Evolutionary conservation across 2,329 filamentous ascomycete species (phyloP), one percentile per base, ranked within the genome.

Genomic region (Stemphylium vesicarium): DNA sequence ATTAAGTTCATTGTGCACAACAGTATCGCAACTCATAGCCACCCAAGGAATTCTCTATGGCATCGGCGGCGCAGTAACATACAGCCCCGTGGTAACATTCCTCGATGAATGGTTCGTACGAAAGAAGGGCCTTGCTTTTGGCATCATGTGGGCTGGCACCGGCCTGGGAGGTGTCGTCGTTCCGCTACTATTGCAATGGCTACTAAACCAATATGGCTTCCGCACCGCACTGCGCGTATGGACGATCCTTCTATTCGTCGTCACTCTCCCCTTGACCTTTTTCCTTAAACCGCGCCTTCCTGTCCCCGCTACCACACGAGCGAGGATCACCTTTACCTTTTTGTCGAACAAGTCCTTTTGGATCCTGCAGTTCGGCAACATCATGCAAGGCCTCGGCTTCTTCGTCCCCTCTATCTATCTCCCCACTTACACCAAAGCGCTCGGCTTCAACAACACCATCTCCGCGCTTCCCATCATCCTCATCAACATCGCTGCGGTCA

Each of bases 1-100:
- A 2, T 57, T 71, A 3, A 75, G 78, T 43, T 85, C 80, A 41
- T 84, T 88, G 58, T 81, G 83, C 0, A 77, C 72, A 2, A 83
- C 75, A 3, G 79, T 85, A 0, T 72, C 76, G 0, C 81, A 85
- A 33, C 79, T 89, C 31, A 83, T 89, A 56, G 65, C 79, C 4
- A 85, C 82, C 0, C 87, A 89, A 65, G 87, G 87, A 1, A 69
- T 88, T 10, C 69, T 88, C 24, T 89, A 86, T 64, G 85, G 80
- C 32, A 62, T 87, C 10, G 85, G 85, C 16, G 84, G 84, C 15
- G 76, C 79, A 13, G 75, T 86, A 39, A 75, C 81, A 6, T 86
- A 85, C 66, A 81, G 79, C 22, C 84, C 85, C 0, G 83, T 82
- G 61, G 80, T 86, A 26, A 60, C 82, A 31, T 86, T 85, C 71